Conservation (phyloP, 257 asterid species). For the Capsicum rhomboideum region DNA sequence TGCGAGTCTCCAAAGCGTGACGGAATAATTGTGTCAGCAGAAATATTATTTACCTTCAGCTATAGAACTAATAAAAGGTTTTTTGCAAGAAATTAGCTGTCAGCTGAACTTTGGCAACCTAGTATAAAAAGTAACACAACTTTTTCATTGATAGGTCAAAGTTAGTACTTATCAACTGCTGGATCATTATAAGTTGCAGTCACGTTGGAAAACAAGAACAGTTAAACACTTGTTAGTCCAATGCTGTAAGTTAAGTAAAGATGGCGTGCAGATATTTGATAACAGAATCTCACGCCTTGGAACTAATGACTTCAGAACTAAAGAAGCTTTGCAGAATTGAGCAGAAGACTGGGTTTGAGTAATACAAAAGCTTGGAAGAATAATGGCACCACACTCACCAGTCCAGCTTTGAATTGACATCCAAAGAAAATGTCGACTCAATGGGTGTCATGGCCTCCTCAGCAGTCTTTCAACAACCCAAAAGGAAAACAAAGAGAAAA, state of each 20-base stretch:
- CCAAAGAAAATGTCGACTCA: conserved; percentile 93
- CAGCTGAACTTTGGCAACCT: not conserved
- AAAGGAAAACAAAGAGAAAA: conserved; percentile 5
- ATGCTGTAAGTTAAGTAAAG: not conserved
- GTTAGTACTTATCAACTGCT: not conserved
- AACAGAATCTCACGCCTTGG: not conserved
- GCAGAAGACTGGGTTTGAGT: not conserved
- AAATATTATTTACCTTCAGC: not conserved
- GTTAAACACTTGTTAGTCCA: not conserved
- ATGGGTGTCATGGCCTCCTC: conserved; percentile 99
- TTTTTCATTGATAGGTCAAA: not conserved
- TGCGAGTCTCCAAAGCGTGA: not conserved
- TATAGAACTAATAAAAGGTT: not conserved
- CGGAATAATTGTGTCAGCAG: not conserved
- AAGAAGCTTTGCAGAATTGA: not conserved
- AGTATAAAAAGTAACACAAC: not conserved
- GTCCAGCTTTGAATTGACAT: conserved; percentile 89
- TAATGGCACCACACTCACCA: conserved; percentile 41
- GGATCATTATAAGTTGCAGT: not conserved
- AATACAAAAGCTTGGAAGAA: not conserved
- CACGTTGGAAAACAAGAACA: not conserved
- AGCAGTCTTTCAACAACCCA: conserved; percentile 61
- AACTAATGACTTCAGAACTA: not conserved
- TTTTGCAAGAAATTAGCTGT: not conserved
- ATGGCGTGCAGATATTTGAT: not conserved